Percentiles rank a stretch among this genome's conserved stretches.
Evolutionary conservation across 2,329 filamentous ascomycete species (phyloP).

Genomic region (Fusarium fujikuroi): DNA sequence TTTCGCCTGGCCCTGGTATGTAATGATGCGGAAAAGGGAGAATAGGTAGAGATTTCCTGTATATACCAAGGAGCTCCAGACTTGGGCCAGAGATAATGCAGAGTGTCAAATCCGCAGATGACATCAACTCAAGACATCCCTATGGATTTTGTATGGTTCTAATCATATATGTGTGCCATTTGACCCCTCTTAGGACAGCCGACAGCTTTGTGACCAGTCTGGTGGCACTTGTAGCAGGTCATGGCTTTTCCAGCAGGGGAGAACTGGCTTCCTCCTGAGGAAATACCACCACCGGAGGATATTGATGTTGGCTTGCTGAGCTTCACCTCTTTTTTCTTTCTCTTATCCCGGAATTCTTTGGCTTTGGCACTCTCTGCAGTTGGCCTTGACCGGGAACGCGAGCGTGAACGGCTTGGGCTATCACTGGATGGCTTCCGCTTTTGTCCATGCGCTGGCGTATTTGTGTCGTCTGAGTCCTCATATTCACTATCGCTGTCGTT

Average conservation of each 20-base stretch:
- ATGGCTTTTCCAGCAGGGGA: conserved; percentile 41
- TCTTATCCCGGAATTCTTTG: conserved; percentile 65
- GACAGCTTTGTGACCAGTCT: conserved; percentile 67
- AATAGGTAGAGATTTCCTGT: neutral
- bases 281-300: conserved; percentile 56
- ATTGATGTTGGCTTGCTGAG: conserved; percentile 72
- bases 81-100: neutral
- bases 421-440: conserved; percentile 45
- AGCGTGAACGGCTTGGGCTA: conserved; percentile 47
- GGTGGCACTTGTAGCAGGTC: conserved; percentile 70
- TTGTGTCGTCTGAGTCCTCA: conserved; percentile 42
- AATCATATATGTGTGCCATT: neutral
- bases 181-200: conserved; percentile 60
- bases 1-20: neutral
- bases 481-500: conserved; percentile 44
- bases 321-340: conserved; percentile 74
- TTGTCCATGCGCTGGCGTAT: conserved; percentile 38
- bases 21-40: neutral
- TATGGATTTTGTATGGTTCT: neutral
- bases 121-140: neutral
- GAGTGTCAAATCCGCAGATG: neutral
- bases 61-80: neutral
- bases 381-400: conserved; percentile 46
- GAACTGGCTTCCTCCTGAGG: conserved; percentile 49
- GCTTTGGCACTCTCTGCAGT: conserved; percentile 46